Evolutionary conservation across 495 filamentous ascomycete genomes (phyloP).

Genomic region (Xylaria palmicola): DNA sequence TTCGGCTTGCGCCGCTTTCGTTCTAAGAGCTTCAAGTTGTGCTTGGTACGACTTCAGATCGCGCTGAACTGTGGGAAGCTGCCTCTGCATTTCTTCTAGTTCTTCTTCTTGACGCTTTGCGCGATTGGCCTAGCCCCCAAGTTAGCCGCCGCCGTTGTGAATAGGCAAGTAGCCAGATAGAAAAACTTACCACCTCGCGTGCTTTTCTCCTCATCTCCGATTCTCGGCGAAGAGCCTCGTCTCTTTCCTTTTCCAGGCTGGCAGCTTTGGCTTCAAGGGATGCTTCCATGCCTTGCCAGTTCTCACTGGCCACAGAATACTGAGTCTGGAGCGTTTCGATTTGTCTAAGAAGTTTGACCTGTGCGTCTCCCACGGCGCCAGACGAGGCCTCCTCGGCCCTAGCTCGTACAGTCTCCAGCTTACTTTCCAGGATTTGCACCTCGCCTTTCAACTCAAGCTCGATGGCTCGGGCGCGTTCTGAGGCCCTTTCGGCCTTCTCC

Average conservation of each 20-base stretch:
- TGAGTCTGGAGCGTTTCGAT: conserved; percentile 95
- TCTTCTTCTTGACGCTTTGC: conserved; percentile 79
- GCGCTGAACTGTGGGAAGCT: conserved; percentile 59
- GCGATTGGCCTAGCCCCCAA: conserved; percentile 61
- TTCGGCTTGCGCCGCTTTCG: conserved; percentile 63
- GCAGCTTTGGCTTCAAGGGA: conserved; percentile 72
- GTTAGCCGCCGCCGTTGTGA: conserved; percentile 26
- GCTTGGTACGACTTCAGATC: conserved; percentile 56
- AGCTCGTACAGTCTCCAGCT: conserved; percentile 81
- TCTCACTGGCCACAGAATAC: conserved; percentile 90
- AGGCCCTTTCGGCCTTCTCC: conserved; percentile 71
- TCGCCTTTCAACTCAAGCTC: conserved; percentile 84
- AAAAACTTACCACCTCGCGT: conserved; percentile 68
- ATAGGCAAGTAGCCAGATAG: background rate
- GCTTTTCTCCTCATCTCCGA: conserved; percentile 81
- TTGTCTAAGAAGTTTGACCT: conserved; percentile 87
- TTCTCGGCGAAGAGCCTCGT: conserved; percentile 81
- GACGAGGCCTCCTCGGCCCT: conserved; percentile 89
- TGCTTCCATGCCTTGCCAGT: conserved; percentile 94
- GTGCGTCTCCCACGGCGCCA: conserved; percentile 74
- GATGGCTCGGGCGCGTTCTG: conserved; percentile 64
- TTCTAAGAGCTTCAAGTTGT: conserved; percentile 63
- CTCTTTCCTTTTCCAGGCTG: conserved; percentile 81
- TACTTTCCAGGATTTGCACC: conserved; percentile 79
- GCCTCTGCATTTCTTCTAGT: conserved; percentile 67